phyloP scores from a whole-genome alignment of 2,329 filamentous ascomycete species.

The Aspergillus jensenii region DNA sequence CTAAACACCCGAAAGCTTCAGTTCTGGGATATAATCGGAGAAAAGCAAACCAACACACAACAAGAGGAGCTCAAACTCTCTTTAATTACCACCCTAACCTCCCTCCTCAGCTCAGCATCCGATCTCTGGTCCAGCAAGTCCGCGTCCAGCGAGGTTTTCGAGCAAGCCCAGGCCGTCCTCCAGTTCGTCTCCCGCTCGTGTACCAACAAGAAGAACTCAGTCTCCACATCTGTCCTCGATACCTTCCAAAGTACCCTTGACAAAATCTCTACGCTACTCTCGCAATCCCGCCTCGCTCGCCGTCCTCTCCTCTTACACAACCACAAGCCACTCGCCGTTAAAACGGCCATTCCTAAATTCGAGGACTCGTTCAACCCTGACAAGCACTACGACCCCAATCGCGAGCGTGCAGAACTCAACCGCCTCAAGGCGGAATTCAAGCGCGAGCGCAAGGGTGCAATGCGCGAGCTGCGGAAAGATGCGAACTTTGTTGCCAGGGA shows the following conservation, averaged over 20 bases:
- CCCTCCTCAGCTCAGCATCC: constrained; percentile 66
- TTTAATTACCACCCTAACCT: constrained; percentile 62
- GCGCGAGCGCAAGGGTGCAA: constrained; percentile 89
- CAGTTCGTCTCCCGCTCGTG: constrained; percentile 60
- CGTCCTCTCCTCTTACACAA: constrained; percentile 84
- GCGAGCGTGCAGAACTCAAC: constrained; percentile 78
- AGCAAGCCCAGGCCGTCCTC: constrained; percentile 60
- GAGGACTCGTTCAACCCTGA: constrained; percentile 92
- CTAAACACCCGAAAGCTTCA: constrained; percentile 52
- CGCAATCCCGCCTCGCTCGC: constrained; percentile 64
- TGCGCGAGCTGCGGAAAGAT: constrained; percentile 93
- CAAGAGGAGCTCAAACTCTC: constrained; percentile 55
- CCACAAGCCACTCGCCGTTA: constrained; percentile 85
- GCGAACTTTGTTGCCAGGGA: constrained; percentile 90
- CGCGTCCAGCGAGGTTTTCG: constrained; percentile 77
- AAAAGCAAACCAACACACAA: constrained; percentile 7
- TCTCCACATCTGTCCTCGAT: constrained; percentile 42
- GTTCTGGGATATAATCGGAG: constrained; percentile 56
- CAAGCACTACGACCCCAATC: constrained; percentile 96
- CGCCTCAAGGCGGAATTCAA: constrained; percentile 90
- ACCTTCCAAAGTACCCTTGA: constrained; percentile 31
- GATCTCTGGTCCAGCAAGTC: constrained; percentile 72
- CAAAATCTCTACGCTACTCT: constrained; percentile 46
- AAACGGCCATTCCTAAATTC: constrained; percentile 86
- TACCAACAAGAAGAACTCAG: constrained; percentile 29